phyloP scores from a whole-genome alignment of 2,329 filamentous ascomycete species.

The Paecilomyces niveus region DNA sequence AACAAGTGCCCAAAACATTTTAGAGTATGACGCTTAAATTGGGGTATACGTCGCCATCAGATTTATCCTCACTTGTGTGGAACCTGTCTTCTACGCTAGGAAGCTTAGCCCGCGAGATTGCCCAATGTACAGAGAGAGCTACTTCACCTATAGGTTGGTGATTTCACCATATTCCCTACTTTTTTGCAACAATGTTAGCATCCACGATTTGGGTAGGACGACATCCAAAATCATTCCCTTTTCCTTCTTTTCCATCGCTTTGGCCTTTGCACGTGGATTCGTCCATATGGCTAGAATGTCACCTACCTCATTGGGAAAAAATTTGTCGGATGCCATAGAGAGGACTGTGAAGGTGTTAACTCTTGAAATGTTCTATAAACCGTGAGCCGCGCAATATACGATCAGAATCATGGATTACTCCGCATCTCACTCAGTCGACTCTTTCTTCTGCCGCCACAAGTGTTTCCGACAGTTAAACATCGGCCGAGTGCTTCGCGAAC shows the following conservation, averaged over 20 bases:
- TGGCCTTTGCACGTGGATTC: not conserved
- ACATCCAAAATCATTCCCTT: not conserved
- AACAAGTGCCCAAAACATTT: not conserved
- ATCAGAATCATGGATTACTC: too few relatives aligned
- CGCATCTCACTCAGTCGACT: not conserved
- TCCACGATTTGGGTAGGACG: not conserved
- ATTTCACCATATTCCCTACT: not conserved
- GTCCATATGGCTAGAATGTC: not conserved
- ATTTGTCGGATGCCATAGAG: not conserved
- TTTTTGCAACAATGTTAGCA: slow-evolving; percentile 1
- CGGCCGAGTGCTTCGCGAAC: not conserved
- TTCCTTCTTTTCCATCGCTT: not conserved
- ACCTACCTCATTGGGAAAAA: not conserved
- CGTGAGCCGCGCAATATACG: not conserved
- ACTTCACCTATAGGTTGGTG: too few relatives aligned
- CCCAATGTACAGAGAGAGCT: not conserved
- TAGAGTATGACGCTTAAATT: not conserved
- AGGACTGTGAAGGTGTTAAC: not conserved
- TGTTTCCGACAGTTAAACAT: not conserved
- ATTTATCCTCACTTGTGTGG: not conserved
- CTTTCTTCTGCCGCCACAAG: not conserved
- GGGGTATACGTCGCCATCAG: not conserved
- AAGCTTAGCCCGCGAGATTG: not conserved
- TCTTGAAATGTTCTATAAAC: not conserved
- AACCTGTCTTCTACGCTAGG: not conserved